Conservation (phyloP, 2,329 filamentous ascomycete species). For the Colletotrichum navitas region DNA sequence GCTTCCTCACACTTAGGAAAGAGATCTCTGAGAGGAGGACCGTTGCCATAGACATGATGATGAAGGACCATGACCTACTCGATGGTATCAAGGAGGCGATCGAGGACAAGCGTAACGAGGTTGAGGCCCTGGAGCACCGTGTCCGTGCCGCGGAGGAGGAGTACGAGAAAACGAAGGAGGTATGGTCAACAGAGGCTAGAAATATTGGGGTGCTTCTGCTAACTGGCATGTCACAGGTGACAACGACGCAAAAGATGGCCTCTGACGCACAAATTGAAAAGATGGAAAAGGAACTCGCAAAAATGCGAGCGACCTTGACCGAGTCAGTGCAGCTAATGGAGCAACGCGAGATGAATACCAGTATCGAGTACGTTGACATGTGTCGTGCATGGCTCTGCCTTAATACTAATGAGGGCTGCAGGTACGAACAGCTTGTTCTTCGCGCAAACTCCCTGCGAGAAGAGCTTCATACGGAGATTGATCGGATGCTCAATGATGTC, state of each 20-base stretch:
- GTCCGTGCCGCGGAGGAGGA: constrained; percentile 91
- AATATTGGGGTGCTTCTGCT: background rate
- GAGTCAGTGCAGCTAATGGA: constrained; percentile 94
- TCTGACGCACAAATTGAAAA: constrained; percentile 96
- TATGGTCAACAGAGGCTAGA: constrained; percentile 45
- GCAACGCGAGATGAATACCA: constrained; percentile 95
- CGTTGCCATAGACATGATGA: constrained; percentile 86
- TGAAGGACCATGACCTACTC: constrained; percentile 93
- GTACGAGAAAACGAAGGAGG: constrained; percentile 92
- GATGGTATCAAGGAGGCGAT: constrained; percentile 97
- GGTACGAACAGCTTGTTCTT: constrained; percentile 92
- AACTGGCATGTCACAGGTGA: constrained; percentile 57
- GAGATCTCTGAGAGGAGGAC: constrained; percentile 92
- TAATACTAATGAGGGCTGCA: constrained; percentile 50
- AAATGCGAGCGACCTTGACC: constrained; percentile 85
- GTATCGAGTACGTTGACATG: constrained; percentile 81
- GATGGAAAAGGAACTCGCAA: constrained; percentile 97
- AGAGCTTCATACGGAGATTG: constrained; percentile 96
- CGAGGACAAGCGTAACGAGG: constrained; percentile 93
- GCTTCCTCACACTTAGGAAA: constrained; percentile 83
- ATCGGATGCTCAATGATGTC: constrained; percentile 95
- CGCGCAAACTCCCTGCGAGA: constrained; percentile 88
- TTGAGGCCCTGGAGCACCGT: constrained; percentile 90
- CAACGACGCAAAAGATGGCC: constrained; percentile 86
- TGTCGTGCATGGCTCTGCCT: background rate